Evolutionary conservation across 208 protist genomes (phyloP), one percentile per base, ranked within the genome.

Genomic region (Tetramitus jugosus): DNA sequence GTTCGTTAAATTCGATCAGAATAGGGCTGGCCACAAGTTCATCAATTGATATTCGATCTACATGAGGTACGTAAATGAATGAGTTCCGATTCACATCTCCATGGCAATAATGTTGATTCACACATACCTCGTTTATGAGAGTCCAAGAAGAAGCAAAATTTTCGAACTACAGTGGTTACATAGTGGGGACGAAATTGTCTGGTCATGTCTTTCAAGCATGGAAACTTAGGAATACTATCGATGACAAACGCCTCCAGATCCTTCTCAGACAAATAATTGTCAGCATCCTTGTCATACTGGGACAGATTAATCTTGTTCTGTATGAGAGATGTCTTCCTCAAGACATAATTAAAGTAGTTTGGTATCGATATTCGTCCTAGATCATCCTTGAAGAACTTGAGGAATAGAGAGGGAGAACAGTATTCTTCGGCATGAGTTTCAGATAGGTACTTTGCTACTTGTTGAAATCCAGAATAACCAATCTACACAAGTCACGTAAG

Each of bases 81-180:
- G n/a, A n/a, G n/a, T n/a, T n/a, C n/a, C n/a, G n/a, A n/a, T n/a
- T n/a, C n/a, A n/a, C n/a, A n/a, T n/a, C n/a, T n/a, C n/a, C n/a
- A n/a, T n/a, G n/a, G n/a, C n/a, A n/a, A n/a, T n/a, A n/a, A n/a
- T n/a, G n/a, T n/a, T n/a, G n/a, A n/a, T n/a, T n/a, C n/a, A n/a
- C n/a, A n/a, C n/a, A n/a, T 83, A 26, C 90, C 90, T 40, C 89
- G 85, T 53, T 88, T 89, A 45, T 83, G 78, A 0, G 82, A 82
- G 80, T 94, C 91, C 64, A 95, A 85, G 37, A 87, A 91, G 87
- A 91, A 96, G 75, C 93, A 90, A 49, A 96, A 87, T 26, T 92
- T 91, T 43, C 92, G 85, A 74, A 88, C 92, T 67, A 86, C 91
- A 17, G 92, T 88, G 80, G 88, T 94, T 78, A 90, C 90, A 84